Evolutionary conservation across 768 basidiomycete genomes (phyloP).

Genomic region (Sporobolomyces pararoseus): DNA sequence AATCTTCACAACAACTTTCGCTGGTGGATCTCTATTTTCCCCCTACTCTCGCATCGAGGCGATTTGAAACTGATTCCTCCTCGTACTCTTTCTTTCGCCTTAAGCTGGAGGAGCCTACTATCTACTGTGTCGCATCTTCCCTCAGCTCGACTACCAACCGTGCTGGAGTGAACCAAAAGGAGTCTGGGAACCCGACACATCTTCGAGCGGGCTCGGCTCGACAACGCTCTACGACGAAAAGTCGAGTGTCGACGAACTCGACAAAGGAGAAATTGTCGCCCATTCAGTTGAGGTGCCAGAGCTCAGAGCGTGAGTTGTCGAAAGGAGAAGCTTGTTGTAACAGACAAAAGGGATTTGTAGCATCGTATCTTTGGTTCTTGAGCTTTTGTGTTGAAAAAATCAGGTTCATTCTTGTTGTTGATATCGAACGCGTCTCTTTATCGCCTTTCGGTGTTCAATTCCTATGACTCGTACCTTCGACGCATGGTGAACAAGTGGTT

Average conservation of each 20-base stretch:
- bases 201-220: neutral
- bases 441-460: too few relatives aligned
- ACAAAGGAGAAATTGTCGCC: constrained; percentile 11
- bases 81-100: neutral
- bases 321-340: too few relatives aligned
- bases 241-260: constrained; percentile 4
- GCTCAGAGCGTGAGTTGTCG: neutral
- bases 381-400: too few relatives aligned
- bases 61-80: neutral
- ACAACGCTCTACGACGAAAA: neutral
- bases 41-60: neutral
- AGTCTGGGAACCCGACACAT: constrained; percentile 1
- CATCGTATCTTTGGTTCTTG: too few relatives aligned
- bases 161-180: constrained; percentile 26
- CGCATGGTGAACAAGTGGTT: too few relatives aligned
- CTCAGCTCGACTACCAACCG: neutral
- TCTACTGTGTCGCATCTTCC: neutral
- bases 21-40: neutral
- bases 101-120: constrained; percentile 16
- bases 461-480: too few relatives aligned
- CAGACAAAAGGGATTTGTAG: too few relatives aligned
- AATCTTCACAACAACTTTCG: constrained; percentile 20
- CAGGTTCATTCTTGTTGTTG: too few relatives aligned
- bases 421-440: too few relatives aligned
- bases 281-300: neutral